A percentile compares a stretch with the other conserved stretches of the same genome.
Evolutionary conservation across 2,329 filamentous ascomycete genomes (phyloP).

Genomic region (Thielaviopsis euricoi): DNA sequence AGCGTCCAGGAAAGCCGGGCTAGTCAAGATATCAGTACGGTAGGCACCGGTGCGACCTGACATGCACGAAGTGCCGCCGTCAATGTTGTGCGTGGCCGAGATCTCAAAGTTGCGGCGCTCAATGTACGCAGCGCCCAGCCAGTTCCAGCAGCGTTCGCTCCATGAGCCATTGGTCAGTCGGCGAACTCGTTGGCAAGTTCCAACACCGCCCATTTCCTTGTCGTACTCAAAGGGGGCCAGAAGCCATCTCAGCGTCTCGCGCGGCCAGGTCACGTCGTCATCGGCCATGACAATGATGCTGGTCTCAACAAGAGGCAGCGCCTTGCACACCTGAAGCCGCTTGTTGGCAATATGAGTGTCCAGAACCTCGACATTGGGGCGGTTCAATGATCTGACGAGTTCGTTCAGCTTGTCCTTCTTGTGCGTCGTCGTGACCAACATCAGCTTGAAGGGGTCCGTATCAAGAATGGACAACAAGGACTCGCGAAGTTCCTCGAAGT

Average conservation of each 20-base stretch:
- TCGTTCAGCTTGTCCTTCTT: conserved; percentile 53
- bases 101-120: conserved; percentile 94
- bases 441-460: conserved; percentile 53
- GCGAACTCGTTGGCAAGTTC: conserved; percentile 75
- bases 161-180: conserved; percentile 46
- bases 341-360: conserved; percentile 83
- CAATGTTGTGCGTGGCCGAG: conserved; percentile 84
- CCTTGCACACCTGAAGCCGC: conserved; percentile 80
- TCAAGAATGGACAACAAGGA: conserved; percentile 65
- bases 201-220: conserved; percentile 67
- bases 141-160: conserved; percentile 59
- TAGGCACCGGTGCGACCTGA: conserved; percentile 89
- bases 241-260: conserved; percentile 76
- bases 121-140: conserved; percentile 81
- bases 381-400: conserved; percentile 42
- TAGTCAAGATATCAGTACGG: conserved; percentile 71
- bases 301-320: conserved; percentile 71
- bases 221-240: conserved; percentile 75
- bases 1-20: conserved; percentile 68
- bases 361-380: conserved; percentile 53
- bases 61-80: conserved; percentile 92
- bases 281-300: conserved; percentile 83
- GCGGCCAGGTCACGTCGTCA: conserved; percentile 88
- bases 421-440: conserved; percentile 74
- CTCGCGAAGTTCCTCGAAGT: conserved; percentile 65